phyloP scores from a whole-genome alignment of 2,329 filamentous ascomycete species.

The Orbilia brochopaga region DNA sequence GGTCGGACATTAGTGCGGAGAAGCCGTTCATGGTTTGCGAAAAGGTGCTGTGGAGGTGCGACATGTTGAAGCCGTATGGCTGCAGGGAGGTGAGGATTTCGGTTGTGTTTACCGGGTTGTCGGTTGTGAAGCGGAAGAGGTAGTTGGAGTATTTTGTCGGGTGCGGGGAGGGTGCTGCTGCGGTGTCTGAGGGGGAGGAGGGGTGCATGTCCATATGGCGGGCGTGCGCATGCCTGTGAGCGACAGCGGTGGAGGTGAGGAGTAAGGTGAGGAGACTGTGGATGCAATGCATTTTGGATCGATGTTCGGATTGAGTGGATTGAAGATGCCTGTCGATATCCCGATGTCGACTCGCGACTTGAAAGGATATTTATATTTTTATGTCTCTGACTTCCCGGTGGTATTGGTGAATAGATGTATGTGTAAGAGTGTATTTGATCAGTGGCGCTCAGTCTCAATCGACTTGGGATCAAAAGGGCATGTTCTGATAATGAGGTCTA shows the following conservation, averaged over 20 bases:
- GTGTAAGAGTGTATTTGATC: no score
- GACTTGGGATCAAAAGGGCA: background rate
- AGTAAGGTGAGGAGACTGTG: conserved; percentile 21
- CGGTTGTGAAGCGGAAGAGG: conserved; percentile 39
- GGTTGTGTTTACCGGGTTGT: conserved; percentile 21
- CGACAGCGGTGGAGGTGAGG: conserved; percentile 17
- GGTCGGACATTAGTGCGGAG: conserved; percentile 51
- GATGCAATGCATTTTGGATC: conserved; percentile 14
- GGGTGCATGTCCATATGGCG: background rate
- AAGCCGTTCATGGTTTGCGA: conserved; percentile 53
- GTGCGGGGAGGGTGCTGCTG: conserved; percentile 17
- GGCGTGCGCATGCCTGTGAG: conserved; percentile 24
- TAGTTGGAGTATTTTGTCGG: conserved; percentile 34
- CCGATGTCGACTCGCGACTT: background rate
- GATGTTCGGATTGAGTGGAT: background rate
- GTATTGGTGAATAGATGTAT: no score
- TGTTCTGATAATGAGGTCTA: background rate
- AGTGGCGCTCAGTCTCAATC: no score
- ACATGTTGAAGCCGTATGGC: conserved; percentile 41
- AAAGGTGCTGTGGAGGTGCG: conserved; percentile 30
- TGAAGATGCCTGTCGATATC: background rate
- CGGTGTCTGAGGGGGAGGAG: background rate
- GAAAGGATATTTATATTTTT: background rate
- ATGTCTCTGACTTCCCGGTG: background rate
- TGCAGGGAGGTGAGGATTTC: conserved; percentile 33